Evolutionary conservation across 257 asterid genomes (phyloP), one percentile per base, ranked within the genome.

Genomic region (Rubia yunnanensis): DNA sequence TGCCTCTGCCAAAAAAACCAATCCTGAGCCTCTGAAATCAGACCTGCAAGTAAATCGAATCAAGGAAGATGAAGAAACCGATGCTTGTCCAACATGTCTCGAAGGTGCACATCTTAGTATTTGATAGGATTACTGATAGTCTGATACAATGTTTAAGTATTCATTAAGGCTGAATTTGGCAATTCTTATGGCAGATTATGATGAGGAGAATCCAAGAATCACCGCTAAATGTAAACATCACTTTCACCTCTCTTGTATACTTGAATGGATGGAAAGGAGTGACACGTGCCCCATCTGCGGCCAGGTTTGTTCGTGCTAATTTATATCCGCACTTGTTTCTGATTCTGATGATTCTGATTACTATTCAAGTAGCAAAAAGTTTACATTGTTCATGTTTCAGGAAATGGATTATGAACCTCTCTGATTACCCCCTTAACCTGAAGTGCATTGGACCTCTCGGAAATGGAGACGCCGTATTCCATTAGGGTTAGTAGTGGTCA

Each of bases 201-300:
- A 78, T 68, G 75, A 58, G 0, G 91, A 82, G 60, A 85, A 89
- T 73, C 91, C 96, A 31, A 85, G 80, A 66, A 89, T 86, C 34
- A 63, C 67, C 67, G 69, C 96, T 0, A 82, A 85, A 76, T 89
- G 95, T 71, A 80, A 78, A 63, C 96, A 89, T 77, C 88, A 85
- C 76, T 89, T 89, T 77, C 95, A 89, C 74, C 96, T 89, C 65
- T 88, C 95, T 18, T 89, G 95, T 76, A 85, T 86, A 28, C 92
- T 86, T 58, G 94, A 89, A 70, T 89, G 95, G 95, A 79, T 80
- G 91, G 95, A 89, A 79, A 83, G 95, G 80, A 86, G 94, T 66
- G 83, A 80, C 63, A 85, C 79, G 8, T 89, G 95, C 79, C 95
- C 96, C 54, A 72, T 85, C 65, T 89, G 96, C 23, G 64, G 80